phyloP scores from a whole-genome alignment of 2,329 filamentous ascomycete genomes.

The Microascus cirrosus region DNA sequence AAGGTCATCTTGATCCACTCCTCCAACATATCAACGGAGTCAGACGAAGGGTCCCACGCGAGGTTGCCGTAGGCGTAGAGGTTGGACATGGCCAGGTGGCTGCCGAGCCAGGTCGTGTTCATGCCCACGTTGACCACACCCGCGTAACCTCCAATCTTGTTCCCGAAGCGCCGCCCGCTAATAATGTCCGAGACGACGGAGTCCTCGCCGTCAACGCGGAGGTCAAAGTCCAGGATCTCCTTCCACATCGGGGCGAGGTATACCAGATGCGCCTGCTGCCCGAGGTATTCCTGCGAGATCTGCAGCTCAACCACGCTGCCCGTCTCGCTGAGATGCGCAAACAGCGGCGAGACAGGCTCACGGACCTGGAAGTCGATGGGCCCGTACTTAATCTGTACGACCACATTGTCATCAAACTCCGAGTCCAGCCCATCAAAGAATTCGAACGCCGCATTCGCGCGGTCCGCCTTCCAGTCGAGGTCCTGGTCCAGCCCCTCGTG shows the following conservation, averaged over 20 bases:
- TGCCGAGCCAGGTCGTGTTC: constrained; percentile 58
- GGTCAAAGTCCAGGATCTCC: constrained; percentile 54
- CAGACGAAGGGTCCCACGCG: constrained; percentile 49
- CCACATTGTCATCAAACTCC: constrained; percentile 57
- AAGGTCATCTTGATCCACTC: constrained; percentile 63
- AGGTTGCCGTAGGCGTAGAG: constrained; percentile 58
- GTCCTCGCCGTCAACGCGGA: constrained; percentile 44
- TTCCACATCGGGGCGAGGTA: constrained; percentile 61
- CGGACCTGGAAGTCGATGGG: constrained; percentile 66
- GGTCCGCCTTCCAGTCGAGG: constrained; percentile 51
- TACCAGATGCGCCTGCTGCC: constrained; percentile 58
- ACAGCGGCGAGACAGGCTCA: constrained; percentile 55
- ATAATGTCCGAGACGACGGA: constrained; percentile 51
- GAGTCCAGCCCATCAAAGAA: constrained; percentile 55
- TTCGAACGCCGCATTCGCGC: constrained; percentile 58
- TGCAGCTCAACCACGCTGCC: constrained; percentile 50
- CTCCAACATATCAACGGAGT: constrained; percentile 33
- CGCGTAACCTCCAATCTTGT: constrained; percentile 48
- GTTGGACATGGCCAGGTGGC: constrained; percentile 60
- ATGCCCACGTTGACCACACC: constrained; percentile 58
- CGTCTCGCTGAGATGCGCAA: constrained; percentile 36
- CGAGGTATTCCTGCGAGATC: constrained; percentile 59
- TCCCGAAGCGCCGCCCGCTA: constrained; percentile 45
- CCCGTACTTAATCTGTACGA: constrained; percentile 64
- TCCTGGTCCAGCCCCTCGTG: constrained; percentile 33